phyloP scores from a whole-genome alignment of 306 rosid genomes.

The Gillenia trifoliata region DNA sequence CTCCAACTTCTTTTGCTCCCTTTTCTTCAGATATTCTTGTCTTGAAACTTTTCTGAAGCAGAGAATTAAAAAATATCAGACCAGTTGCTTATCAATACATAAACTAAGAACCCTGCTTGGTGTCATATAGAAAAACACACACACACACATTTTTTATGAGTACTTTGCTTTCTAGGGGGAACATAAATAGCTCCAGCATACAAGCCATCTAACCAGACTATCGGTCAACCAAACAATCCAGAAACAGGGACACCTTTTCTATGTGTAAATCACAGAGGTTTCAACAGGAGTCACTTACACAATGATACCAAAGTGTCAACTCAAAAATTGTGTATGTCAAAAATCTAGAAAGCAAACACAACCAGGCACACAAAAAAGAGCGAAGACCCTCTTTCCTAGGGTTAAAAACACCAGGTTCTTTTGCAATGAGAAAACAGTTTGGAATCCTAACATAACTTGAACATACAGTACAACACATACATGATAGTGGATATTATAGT shows the following conservation, averaged over 20 bases:
- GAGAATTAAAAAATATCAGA: conserved; percentile 4
- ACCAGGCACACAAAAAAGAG: no score
- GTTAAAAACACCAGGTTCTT: no score
- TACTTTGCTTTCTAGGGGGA: neutral
- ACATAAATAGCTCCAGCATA: neutral
- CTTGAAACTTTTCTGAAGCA: conserved; percentile 75
- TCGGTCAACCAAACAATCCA: neutral
- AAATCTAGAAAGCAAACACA: no score
- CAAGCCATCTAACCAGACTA: neutral
- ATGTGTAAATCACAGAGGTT: neutral
- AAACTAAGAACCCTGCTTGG: neutral
- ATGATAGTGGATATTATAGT: no score
- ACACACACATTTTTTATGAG: neutral
- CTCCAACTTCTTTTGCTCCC: conserved; percentile 85
- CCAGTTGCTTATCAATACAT: conserved; percentile 12
- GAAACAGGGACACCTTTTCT: neutral
- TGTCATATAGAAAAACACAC: neutral
- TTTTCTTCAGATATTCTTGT: conserved; percentile 85
- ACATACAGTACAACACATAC: no score
- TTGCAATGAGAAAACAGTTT: no score
- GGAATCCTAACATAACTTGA: no score
- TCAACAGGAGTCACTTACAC: neutral
- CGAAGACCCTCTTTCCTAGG: no score
- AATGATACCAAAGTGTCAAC: neutral
- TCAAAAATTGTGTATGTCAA: no score